Conservation (phyloP, 2,329 filamentous ascomycete species). For the Penicillium aurantiogriseum region DNA sequence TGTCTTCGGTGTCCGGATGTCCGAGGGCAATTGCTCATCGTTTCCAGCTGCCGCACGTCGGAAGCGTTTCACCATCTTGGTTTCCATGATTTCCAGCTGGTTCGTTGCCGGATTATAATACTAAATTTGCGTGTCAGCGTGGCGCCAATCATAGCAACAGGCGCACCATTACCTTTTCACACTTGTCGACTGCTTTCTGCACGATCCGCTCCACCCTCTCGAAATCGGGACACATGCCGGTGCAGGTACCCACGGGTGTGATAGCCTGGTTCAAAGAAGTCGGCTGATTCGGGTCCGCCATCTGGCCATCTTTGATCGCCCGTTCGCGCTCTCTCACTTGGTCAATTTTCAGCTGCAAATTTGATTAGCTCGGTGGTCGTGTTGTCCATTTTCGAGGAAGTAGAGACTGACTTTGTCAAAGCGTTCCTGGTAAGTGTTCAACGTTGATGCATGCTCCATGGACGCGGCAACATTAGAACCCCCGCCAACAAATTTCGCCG, state of each 20-base stretch:
- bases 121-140: constrained; percentile 23
- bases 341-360: constrained; percentile 47
- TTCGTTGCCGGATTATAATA: constrained; percentile 37
- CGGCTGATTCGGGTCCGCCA: constrained; percentile 61
- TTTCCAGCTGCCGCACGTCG: constrained; percentile 61
- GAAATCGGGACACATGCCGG: constrained; percentile 64
- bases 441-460: constrained; percentile 25
- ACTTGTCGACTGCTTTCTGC: constrained; percentile 60
- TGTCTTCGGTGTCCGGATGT: constrained; percentile 58
- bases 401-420: constrained; percentile 36
- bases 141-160: not conserved
- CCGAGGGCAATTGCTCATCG: constrained; percentile 62
- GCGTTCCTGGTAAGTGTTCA: constrained; percentile 34
- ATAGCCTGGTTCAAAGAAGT: constrained; percentile 60
- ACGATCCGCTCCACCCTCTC: constrained; percentile 62
- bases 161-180: constrained; percentile 54
- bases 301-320: constrained; percentile 54
- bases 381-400: not conserved
- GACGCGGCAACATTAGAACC: constrained; percentile 10
- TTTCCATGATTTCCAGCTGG: constrained; percentile 35
- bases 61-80: constrained; percentile 63
- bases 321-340: constrained; percentile 51
- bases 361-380: constrained; percentile 2
- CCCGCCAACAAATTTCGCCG: constrained; percentile 8
- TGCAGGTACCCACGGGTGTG: constrained; percentile 60